These are phyloP conservation scores for Sporothrix sp. DNA, from an alignment of 2,329 filamentous ascomycete genomes.

Conservation along the genomic window DNA sequence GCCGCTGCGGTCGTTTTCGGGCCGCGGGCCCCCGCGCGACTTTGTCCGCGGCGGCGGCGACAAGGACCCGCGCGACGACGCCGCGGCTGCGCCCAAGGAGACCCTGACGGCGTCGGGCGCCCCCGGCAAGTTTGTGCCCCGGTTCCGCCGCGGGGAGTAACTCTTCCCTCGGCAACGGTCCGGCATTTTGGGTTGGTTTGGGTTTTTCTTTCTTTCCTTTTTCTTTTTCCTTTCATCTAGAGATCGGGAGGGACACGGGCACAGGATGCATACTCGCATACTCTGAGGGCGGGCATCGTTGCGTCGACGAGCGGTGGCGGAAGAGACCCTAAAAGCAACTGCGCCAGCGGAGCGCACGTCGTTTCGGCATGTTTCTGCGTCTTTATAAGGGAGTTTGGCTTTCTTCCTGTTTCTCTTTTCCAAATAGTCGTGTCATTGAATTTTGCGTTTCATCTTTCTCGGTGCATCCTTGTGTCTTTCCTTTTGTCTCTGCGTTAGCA, in stretches of 20 bases:
- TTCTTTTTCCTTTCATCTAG: no score
- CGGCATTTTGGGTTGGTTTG: no score
- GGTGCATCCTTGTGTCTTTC: not conserved
- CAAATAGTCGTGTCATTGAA: constrained; percentile 1
- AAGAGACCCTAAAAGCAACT: not conserved
- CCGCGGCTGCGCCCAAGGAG: constrained; percentile 35
- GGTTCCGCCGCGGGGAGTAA: constrained; percentile 20
- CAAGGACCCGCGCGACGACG: constrained; percentile 22
- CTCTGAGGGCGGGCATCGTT: not conserved
- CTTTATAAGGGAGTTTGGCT: constrained; percentile 7
- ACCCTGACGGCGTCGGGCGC: constrained; percentile 42
- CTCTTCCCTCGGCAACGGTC: no score
- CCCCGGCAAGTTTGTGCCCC: constrained; percentile 52
- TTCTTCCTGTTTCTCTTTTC: not conserved
- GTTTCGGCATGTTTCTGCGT: not conserved
- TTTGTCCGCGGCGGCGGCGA: constrained; percentile 23
- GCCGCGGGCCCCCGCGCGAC: constrained; percentile 27
- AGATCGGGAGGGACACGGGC: no score
- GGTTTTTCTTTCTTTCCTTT: no score
- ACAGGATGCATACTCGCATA: not conserved
- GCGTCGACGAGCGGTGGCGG: no score
- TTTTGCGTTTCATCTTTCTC: not conserved
- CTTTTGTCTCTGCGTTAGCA: no score
- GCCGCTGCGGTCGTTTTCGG: constrained; percentile 26
- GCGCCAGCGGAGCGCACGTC: not conserved